Percentiles rank a stretch among this genome's conserved stretches.
Conservation (phyloP, 1,139 yeast genomes). For the Suhomyces bolitotheri region DNA sequence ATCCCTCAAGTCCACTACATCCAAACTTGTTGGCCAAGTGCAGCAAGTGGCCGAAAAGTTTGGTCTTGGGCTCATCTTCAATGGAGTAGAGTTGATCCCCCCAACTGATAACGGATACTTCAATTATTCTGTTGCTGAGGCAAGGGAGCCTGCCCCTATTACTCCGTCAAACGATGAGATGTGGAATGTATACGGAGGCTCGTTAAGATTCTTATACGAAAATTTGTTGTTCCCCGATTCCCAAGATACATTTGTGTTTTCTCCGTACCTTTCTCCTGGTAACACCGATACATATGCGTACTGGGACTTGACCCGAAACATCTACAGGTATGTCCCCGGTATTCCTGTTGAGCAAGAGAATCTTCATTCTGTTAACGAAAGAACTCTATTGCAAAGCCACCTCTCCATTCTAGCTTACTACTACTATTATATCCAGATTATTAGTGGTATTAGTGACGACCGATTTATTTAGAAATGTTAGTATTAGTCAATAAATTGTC, state of each 20-base stretch:
- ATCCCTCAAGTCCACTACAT: slow-evolving; percentile 38
- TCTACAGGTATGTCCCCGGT: slow-evolving; percentile 39
- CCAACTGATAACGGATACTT: slow-evolving; percentile 47
- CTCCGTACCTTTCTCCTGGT: slow-evolving; percentile 39
- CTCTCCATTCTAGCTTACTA: slow-evolving; percentile 34
- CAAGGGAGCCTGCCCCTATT: slow-evolving; percentile 61
- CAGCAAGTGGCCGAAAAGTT: slow-evolving; percentile 42
- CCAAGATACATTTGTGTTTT: slow-evolving; percentile 28
- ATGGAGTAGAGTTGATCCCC: slow-evolving; percentile 31
- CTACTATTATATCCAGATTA: slow-evolving; percentile 40
- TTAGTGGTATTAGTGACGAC: slow-evolving; percentile 26
- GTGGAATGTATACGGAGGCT: slow-evolving; percentile 59
- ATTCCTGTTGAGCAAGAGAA: slow-evolving; percentile 16
- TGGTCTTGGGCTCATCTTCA: slow-evolving; percentile 47
- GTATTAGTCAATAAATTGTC: too few species aligned
- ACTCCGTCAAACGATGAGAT: slow-evolving; percentile 47
- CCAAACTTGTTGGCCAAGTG: slow-evolving; percentile 40
- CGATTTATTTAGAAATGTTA: too few species aligned
- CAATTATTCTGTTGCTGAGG: slow-evolving; percentile 34
- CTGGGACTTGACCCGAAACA: slow-evolving; percentile 42
- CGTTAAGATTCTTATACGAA: slow-evolving; percentile 57
- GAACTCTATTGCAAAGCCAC: slow-evolving; percentile 27
- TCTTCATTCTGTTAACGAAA: slow-evolving; percentile 40
- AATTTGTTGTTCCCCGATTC: slow-evolving; percentile 38
- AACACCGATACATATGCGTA: slow-evolving; percentile 45